A percentile compares a stretch with the other conserved stretches of the same genome.
These are phyloP conservation scores for Backusella liffmaniae DNA, from an alignment of 192 early-diverging fungal genomes.

Conservation along the genomic window DNA sequence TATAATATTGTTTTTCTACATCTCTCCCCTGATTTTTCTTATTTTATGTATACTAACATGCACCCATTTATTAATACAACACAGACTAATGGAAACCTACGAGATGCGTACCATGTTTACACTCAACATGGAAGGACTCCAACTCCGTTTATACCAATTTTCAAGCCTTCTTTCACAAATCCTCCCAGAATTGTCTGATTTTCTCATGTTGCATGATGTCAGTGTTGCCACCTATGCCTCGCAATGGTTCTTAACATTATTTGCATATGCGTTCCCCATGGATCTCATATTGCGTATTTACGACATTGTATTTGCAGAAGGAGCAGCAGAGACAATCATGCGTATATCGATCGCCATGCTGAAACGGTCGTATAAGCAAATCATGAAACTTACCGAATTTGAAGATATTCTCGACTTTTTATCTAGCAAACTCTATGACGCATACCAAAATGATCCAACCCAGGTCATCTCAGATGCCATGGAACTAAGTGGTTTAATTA, in stretches of 20 bases:
- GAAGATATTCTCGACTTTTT: constrained; percentile 83
- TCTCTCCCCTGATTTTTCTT: background rate
- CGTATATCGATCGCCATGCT: constrained; percentile 86
- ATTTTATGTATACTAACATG: constrained; percentile 1
- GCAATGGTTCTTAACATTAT: constrained; percentile 92
- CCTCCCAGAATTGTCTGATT: constrained; percentile 72
- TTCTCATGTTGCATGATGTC: constrained; percentile 73
- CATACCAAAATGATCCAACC: constrained; percentile 58
- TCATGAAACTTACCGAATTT: constrained; percentile 66
- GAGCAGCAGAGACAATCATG: constrained; percentile 85
- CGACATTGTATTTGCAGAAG: constrained; percentile 91
- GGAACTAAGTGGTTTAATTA: constrained; percentile 62
- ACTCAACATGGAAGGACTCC: constrained; percentile 91
- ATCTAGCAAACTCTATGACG: constrained; percentile 71
- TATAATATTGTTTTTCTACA: background rate
- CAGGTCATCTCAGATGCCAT: constrained; percentile 80
- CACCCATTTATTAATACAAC: background rate
- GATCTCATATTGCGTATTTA: constrained; percentile 86
- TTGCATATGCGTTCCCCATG: constrained; percentile 95
- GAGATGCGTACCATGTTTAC: constrained; percentile 92
- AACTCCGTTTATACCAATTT: constrained; percentile 88
- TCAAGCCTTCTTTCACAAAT: constrained; percentile 71
- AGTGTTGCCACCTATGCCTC: constrained; percentile 90
- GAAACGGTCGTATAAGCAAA: constrained; percentile 65
- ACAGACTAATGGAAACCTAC: constrained; percentile 88